These are phyloP conservation scores for Sporothrix pseudoabietina DNA, from an alignment of 2,329 filamentous ascomycete genomes.

Conservation along the genomic window DNA sequence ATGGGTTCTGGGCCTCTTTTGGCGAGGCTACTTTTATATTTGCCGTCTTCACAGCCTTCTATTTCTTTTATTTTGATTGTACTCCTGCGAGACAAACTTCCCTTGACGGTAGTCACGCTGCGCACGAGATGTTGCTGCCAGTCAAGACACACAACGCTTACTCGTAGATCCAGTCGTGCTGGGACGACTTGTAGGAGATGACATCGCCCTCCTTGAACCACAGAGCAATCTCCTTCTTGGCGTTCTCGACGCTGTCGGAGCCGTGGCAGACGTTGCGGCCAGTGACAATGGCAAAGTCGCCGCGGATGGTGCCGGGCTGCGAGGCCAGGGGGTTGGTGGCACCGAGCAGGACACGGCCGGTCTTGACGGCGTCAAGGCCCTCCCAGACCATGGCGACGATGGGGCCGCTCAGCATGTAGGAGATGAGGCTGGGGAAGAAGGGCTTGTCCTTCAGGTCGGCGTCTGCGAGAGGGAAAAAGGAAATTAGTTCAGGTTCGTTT, in stretches of 20 bases:
- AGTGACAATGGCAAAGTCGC: constrained; percentile 80
- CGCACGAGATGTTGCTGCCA: not conserved
- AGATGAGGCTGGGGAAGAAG: constrained; percentile 93
- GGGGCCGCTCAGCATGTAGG: constrained; percentile 96
- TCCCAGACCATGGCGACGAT: constrained; percentile 99
- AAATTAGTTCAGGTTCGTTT: not conserved
- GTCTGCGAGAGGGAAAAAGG: constrained; percentile 51
- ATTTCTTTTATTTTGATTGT: not conserved
- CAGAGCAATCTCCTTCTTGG: constrained; percentile 98
- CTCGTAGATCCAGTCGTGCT: constrained; percentile 97
- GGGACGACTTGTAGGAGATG: constrained; percentile 78
- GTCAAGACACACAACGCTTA: constrained; percentile 25
- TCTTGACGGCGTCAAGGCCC: constrained; percentile 98
- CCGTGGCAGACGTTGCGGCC: constrained; percentile 99
- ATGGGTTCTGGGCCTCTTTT: not conserved
- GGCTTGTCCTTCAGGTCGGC: constrained; percentile 88
- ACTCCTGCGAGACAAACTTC: too few species aligned
- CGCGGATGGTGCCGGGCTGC: constrained; percentile 96
- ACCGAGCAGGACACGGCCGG: constrained; percentile 90
- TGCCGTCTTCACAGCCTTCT: not conserved
- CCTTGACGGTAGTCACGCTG: too few species aligned
- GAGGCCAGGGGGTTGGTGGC: constrained; percentile 98
- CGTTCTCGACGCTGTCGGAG: constrained; percentile 97
- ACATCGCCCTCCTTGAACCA: constrained; percentile 95
- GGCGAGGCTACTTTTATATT: not conserved